phyloP scores from a whole-genome alignment of 768 basidiomycete genomes.

The Boletus rex-veris region DNA sequence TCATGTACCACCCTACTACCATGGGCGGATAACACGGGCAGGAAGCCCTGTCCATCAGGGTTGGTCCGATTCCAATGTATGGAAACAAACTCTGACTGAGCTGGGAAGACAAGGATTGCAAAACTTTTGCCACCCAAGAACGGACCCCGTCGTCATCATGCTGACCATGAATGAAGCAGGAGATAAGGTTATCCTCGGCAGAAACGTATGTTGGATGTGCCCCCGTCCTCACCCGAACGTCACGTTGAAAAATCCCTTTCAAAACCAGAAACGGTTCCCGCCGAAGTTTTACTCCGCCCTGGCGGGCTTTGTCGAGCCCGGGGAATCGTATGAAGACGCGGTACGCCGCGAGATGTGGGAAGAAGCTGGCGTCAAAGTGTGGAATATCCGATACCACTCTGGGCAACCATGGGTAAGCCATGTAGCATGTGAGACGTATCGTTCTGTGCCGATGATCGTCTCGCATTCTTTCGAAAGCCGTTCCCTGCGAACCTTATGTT shows the following conservation, averaged over 20 bases:
- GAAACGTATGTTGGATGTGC: conserved; percentile 54
- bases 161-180: conserved; percentile 74
- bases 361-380: conserved; percentile 88
- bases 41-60: conserved; percentile 70
- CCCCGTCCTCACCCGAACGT: neutral
- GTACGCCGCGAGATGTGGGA: conserved; percentile 94
- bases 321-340: conserved; percentile 91
- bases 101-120: conserved; percentile 70
- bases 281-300: conserved; percentile 80
- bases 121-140: conserved; percentile 81
- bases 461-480: conserved; percentile 49
- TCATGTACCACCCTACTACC: conserved; percentile 73
- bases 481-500: conserved; percentile 90
- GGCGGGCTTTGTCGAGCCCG: conserved; percentile 93
- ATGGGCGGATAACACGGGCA: conserved; percentile 62
- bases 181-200: conserved; percentile 82
- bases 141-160: conserved; percentile 91
- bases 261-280: conserved; percentile 57
- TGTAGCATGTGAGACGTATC: neutral
- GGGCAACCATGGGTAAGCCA: conserved; percentile 79
- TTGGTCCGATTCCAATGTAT: conserved; percentile 36
- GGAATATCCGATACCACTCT: conserved; percentile 81
- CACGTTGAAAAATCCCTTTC: neutral
- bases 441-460: neutral
- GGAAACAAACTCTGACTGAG: conserved; percentile 11